Base-by-base conservation (phyloP, 495 filamentous ascomycete species). In the Podospora tetraspora region DNA sequence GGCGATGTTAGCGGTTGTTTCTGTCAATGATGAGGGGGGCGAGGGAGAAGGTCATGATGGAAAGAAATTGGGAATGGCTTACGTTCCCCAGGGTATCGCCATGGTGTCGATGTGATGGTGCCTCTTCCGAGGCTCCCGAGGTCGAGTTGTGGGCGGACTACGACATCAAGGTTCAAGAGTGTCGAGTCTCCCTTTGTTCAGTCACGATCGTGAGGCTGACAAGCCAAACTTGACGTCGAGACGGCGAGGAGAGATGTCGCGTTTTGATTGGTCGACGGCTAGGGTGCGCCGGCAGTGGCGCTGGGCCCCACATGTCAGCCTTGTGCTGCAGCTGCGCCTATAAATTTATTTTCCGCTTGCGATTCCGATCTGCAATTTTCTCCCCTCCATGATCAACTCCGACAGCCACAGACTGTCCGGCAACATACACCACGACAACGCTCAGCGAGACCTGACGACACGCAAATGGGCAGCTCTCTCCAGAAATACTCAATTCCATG, bases 41-140 rank as follows among this genome's bases (percentile, higher is more conserved):
- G 63, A 8, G n/a, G 23, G 23, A 25, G 12, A 11, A 13, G 19
- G 7, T 2, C 25, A 16, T 32, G 21, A 59, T 19, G 11, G 5
- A 34, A 12, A 21, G 58, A 10, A 10, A 66, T 61, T 60, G 79
- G 37, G 32, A 9, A 4, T 3, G 9, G 4, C 82, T 81, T 73
- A 85, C 83, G 77, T 82, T 62, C 81, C 80, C 83, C 82, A 85
- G 34, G 80, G 69, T 68, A 83, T 77, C 64, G 70, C 75, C 78
- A 80, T 81, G 59, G 52, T 78, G 22, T n/a, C 5, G 24, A 43
- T 66, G 43, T 59, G 43, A 57, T 69, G 66, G 59, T 68, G 68
- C 61, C 22, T 67, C 62, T 58, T 65, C 12, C 58, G 34, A 69
- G 61, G 29, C 32, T 70, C 25, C 56, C 57, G 34, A n/a, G n/a